Percentiles rank a stretch among this genome's conserved stretches.
phyloP scores from a whole-genome alignment of 306 rosid species.

The Castanospermum australe region DNA sequence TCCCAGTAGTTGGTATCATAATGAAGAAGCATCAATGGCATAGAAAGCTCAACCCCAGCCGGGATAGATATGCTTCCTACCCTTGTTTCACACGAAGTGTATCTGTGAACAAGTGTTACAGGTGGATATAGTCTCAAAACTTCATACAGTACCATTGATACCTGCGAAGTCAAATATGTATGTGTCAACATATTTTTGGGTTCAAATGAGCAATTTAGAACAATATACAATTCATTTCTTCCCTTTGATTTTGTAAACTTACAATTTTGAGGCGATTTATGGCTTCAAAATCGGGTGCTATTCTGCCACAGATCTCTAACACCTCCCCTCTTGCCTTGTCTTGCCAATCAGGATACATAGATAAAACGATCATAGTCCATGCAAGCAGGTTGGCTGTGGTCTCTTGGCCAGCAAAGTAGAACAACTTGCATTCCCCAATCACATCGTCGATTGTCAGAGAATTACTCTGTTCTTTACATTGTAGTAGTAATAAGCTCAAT shows the following conservation, averaged over 20 bases:
- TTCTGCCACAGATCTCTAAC: conserved; percentile 25
- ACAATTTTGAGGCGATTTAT: conserved; percentile 38
- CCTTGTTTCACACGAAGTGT: conserved; percentile 10
- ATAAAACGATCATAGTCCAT: conserved; percentile 47
- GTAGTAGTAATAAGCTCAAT: conserved; percentile 36
- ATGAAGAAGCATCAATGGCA: conserved; percentile 33
- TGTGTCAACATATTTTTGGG: background rate
- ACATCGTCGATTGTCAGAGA: conserved; percentile 43
- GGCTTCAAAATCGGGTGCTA: conserved; percentile 22
- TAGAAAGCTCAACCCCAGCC: conserved; percentile 28
- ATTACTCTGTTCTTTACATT: conserved; percentile 21
- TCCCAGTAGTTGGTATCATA: conserved; percentile 42
- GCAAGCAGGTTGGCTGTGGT: conserved; percentile 48
- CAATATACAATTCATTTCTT: background rate
- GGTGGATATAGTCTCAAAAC: conserved; percentile 34
- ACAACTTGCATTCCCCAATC: conserved; percentile 58
- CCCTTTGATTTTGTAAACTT: background rate
- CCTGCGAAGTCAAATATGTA: conserved; percentile 1
- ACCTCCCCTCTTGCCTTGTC: conserved; percentile 51
- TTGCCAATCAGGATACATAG: conserved; percentile 50
- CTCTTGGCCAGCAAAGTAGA: conserved; percentile 59
- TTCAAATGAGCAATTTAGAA: conserved; percentile 2
- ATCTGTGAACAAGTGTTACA: background rate
- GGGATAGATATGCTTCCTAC: conserved; percentile 40
- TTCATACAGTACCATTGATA: conserved; percentile 27